These are phyloP conservation scores for Reticulascus tulasneorum DNA, from an alignment of 2,329 filamentous ascomycete genomes.

Conservation along the genomic window DNA sequence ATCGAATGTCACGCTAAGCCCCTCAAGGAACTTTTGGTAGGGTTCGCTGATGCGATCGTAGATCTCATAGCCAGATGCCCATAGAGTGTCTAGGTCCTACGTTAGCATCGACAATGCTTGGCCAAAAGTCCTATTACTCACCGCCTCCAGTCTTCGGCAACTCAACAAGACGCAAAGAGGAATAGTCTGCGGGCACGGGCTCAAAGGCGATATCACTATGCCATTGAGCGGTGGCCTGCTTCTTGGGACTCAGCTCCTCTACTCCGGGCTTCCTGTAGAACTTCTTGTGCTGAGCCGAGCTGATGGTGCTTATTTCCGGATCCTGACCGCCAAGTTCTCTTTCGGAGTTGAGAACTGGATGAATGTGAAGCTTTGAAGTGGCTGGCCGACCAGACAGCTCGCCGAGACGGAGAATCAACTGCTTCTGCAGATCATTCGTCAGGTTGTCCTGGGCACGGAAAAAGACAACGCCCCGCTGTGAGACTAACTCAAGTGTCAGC, in stretches of 20 bases:
- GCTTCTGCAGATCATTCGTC: slow-evolving; percentile 56
- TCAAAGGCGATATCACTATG: slow-evolving; percentile 59
- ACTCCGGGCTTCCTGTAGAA: slow-evolving; percentile 23
- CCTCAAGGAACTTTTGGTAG: slow-evolving; percentile 49
- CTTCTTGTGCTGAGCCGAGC: slow-evolving; percentile 42
- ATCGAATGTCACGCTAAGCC: slow-evolving; percentile 43
- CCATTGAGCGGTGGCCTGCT: slow-evolving; percentile 28
- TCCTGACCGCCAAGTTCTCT: slow-evolving; percentile 50
- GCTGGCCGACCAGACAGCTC: slow-evolving; percentile 55
- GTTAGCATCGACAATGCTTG: not conserved
- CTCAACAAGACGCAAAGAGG: slow-evolving; percentile 53
- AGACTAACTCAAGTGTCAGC: slow-evolving; percentile 36
- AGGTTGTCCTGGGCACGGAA: slow-evolving; percentile 57
- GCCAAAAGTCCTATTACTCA: not conserved
- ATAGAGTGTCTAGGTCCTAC: slow-evolving; percentile 45
- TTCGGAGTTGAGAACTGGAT: slow-evolving; percentile 53
- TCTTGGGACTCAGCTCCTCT: slow-evolving; percentile 26
- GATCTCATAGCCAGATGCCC: slow-evolving; percentile 59
- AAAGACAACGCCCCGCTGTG: slow-evolving; percentile 61
- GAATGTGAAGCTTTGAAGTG: slow-evolving; percentile 55
- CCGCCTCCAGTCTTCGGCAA: slow-evolving; percentile 51
- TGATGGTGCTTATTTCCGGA: slow-evolving; percentile 57
- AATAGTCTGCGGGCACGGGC: slow-evolving; percentile 55
- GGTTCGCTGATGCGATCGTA: slow-evolving; percentile 51
- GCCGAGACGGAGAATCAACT: slow-evolving; percentile 55